Evolutionary conservation across 192 early-diverging fungal genomes (phyloP).

Genomic region (Coemansia sp.): DNA sequence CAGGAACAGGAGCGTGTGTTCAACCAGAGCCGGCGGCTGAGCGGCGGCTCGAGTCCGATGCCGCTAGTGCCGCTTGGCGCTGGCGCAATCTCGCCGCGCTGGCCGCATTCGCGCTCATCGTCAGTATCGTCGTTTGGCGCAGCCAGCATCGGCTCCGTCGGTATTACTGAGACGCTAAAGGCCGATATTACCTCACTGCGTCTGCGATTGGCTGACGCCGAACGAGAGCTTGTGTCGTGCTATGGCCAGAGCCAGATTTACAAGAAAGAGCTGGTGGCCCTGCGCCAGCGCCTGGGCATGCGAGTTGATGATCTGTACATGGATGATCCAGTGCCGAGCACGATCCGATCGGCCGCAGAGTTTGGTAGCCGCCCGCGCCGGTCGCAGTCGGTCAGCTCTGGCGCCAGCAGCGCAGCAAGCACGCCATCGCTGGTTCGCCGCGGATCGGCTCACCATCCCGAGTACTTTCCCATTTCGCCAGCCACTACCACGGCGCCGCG

Average conservation of each 20-base stretch:
- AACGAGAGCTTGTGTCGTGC: slow-evolving; percentile 54
- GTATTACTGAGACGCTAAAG: slow-evolving; percentile 55
- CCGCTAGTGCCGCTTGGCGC: slow-evolving; percentile 18
- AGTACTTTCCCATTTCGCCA: slow-evolving; percentile 31
- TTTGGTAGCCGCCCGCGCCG: slow-evolving; percentile 37
- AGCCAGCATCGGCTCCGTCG: slow-evolving; percentile 36
- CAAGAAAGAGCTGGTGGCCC: slow-evolving; percentile 56
- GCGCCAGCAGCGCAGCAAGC: slow-evolving; percentile 40
- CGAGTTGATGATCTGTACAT: slow-evolving; percentile 52
- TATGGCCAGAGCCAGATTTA: slow-evolving; percentile 57
- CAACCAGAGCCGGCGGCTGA: slow-evolving; percentile 67
- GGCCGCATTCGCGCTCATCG: slow-evolving; percentile 52
- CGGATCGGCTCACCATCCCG: slow-evolving; percentile 36
- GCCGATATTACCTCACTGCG: slow-evolving; percentile 55
- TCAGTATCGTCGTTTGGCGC: slow-evolving; percentile 54
- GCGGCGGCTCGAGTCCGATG: slow-evolving; percentile 71
- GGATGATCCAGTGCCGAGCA: slow-evolving; percentile 51
- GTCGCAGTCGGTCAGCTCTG: slow-evolving; percentile 54
- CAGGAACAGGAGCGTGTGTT: slow-evolving; percentile 92
- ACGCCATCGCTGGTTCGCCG: slow-evolving; percentile 39
- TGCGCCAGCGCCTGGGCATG: slow-evolving; percentile 56
- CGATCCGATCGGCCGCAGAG: slow-evolving; percentile 31
- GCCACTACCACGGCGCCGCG: slow-evolving; percentile 16
- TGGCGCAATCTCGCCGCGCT: slow-evolving; percentile 47
- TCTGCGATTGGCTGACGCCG: slow-evolving; percentile 50